A percentile compares a stretch with the other conserved stretches of the same genome.
phyloP scores from a whole-genome alignment of 1,284 basidiomycete species.

The Ceratobasidium sp. region DNA sequence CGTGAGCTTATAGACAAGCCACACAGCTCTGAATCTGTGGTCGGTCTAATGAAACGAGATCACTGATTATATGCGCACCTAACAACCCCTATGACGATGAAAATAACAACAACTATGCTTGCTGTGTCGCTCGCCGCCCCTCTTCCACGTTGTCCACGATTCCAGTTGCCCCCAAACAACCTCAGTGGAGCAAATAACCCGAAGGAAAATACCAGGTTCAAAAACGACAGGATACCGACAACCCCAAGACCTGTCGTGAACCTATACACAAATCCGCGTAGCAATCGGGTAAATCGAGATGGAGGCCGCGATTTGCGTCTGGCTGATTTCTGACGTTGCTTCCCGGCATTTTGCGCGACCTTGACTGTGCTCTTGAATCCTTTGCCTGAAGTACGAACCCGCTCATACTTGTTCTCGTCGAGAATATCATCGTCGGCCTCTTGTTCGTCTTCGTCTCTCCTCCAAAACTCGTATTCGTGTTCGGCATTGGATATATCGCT shows the following conservation, averaged over 20 bases:
- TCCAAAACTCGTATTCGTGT: slow-evolving; percentile 21
- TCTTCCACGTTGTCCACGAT: slow-evolving; percentile 59
- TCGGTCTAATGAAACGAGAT: slow-evolving; percentile 7
- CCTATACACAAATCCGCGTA: slow-evolving; percentile 65
- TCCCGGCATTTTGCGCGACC: slow-evolving; percentile 4
- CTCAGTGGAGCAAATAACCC: slow-evolving; percentile 39
- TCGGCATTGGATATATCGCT: slow-evolving; percentile 45
- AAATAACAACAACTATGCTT: slow-evolving; percentile 64
- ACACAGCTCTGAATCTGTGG: slow-evolving; percentile 60
- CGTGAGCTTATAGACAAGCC: slow-evolving; percentile 70
- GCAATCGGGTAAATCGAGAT: slow-evolving; percentile 6
- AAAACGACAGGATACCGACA: slow-evolving; percentile 74
- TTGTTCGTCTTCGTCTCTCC: slow-evolving; percentile 19
- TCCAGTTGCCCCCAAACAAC: slow-evolving; percentile 56
- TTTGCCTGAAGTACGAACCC: slow-evolving; percentile 1
- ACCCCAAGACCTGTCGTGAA: slow-evolving; percentile 77
- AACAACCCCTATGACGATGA: slow-evolving; percentile 67
- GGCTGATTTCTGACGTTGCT: not conserved
- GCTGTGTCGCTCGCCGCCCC: slow-evolving; percentile 59
- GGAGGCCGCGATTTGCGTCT: slow-evolving; percentile 29
- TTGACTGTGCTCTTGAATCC: slow-evolving; percentile 34
- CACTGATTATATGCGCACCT: slow-evolving; percentile 55
- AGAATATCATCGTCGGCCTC: slow-evolving; percentile 7
- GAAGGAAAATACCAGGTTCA: slow-evolving; percentile 53
- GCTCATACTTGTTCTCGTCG: slow-evolving; percentile 20